Conservation (phyloP, 495 filamentous ascomycete species). For the Filosporella fistucella region DNA sequence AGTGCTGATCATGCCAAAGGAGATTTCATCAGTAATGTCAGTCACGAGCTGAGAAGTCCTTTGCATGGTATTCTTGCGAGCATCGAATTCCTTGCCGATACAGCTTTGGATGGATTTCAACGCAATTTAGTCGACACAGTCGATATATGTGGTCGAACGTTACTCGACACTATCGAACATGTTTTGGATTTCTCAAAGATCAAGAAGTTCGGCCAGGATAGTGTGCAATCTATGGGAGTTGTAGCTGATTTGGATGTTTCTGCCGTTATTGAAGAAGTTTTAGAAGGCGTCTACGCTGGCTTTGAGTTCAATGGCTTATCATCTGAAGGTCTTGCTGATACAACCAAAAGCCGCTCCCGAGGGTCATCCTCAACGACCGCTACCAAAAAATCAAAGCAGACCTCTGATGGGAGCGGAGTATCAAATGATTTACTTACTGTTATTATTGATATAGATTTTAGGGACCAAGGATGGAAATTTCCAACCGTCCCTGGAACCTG, state of each 20-base stretch:
- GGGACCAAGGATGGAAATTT: slow-evolving; percentile 28
- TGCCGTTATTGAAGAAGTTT: slow-evolving; percentile 42
- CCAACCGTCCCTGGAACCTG: slow-evolving; percentile 47
- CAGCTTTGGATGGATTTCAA: slow-evolving; percentile 42
- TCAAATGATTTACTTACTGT: slow-evolving; percentile 8
- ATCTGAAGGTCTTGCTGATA: slow-evolving; percentile 9
- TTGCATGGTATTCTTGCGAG: slow-evolving; percentile 55
- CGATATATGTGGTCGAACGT: slow-evolving; percentile 64
- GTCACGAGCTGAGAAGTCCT: slow-evolving; percentile 74
- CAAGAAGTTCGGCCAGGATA: slow-evolving; percentile 16
- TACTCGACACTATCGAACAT: slow-evolving; percentile 72
- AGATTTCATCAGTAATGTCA: slow-evolving; percentile 66
- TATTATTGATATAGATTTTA: slow-evolving; percentile 15
- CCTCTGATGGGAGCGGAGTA: too few relatives aligned
- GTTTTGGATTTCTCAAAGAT: slow-evolving; percentile 62
- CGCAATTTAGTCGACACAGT: slow-evolving; percentile 55
- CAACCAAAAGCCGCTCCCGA: slow-evolving; percentile 4
- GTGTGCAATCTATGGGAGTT: slow-evolving; percentile 5
- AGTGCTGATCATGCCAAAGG: slow-evolving; percentile 47
- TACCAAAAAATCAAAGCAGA: background rate
- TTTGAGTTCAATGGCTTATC: slow-evolving; percentile 24
- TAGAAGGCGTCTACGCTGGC: slow-evolving; percentile 48
- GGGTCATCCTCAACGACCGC: background rate
- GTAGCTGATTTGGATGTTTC: slow-evolving; percentile 12
- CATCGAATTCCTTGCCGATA: slow-evolving; percentile 59